Evolutionary conservation across 768 basidiomycete species (phyloP), one percentile per base, ranked within the genome.

Genomic region (Rhodotorula sphaerocarpa): DNA sequence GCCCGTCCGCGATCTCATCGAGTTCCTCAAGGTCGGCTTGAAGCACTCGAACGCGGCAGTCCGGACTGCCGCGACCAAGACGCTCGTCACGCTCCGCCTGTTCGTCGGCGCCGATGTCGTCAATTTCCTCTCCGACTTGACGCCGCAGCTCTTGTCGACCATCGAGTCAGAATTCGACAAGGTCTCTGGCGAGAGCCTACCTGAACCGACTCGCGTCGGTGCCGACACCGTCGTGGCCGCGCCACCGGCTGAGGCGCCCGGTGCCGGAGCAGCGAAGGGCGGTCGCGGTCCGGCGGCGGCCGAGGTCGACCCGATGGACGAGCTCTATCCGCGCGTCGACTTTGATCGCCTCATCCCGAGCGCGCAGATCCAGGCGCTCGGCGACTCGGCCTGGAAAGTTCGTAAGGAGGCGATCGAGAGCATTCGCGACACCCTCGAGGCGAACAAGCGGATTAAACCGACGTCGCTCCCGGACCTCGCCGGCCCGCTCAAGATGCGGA

Each of bases 21-120:
- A 92, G 47, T 95, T 93, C 71, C 78, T 97, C 59, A 96, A 96
- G 76, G 78, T 76, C 6, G 85, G 84, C 0, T 78, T 99, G 52
- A 86, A 87, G 75, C 93, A 93, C 70, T 92, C 95, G 9, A 97
- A 97, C 76, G 92, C 91, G 15, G 79, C 84, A 20, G 95, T 97
- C 39, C 82, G 95, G 50, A 88, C 89, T 10, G 93, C 83, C 73
- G 93, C 95, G 34, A 99, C 93, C 4, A 92, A 90, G 75, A 80
- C 88, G 0, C 76, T 97, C 47, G 90, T 97, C 15, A 91, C 91
- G 3, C 81, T 97, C 36, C 89, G 86, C 71, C 76, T 95, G 58
- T 96, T 90, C 73, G 88, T 92, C 39, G 95, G 95, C 47, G 18
- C 73, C 90, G 92, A 87, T 71, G 85, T 99, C 77, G 89, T 86